A percentile compares a stretch with the other conserved stretches of the same genome.
Evolutionary conservation across 768 basidiomycete genomes (phyloP).

Genomic region (Amanita jacksonii): DNA sequence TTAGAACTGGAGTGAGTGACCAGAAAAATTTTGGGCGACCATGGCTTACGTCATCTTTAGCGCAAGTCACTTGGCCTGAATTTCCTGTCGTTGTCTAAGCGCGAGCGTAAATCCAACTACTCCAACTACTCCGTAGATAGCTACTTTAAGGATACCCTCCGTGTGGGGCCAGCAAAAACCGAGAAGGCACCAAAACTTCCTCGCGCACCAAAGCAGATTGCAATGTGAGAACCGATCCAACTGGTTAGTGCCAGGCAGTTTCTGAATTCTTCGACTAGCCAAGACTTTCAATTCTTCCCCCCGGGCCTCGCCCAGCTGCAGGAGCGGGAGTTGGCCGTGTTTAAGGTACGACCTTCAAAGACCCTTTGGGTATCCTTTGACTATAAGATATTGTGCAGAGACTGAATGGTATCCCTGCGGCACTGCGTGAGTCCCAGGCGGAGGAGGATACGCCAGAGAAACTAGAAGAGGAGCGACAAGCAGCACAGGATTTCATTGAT

Average conservation of each 20-base stretch:
- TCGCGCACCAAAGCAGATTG: constrained; percentile 80
- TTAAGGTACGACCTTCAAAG: constrained; percentile 42
- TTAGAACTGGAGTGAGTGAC: constrained; percentile 54
- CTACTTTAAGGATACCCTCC: constrained; percentile 90
- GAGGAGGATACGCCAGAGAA: constrained; percentile 76
- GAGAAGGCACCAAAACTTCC: constrained; percentile 81
- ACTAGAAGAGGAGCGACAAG: constrained; percentile 69
- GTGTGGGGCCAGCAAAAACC: constrained; percentile 64
- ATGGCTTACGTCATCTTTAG: constrained; percentile 20
- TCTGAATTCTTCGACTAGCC: constrained; percentile 32
- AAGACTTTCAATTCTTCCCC: constrained; percentile 97
- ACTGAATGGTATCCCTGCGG: constrained; percentile 56
- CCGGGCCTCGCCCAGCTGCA: constrained; percentile 71
- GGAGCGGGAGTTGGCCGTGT: constrained; percentile 76
- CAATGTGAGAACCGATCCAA: constrained; percentile 43
- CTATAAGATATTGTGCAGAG: constrained; percentile 28
- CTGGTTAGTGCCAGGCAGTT: constrained; percentile 5
- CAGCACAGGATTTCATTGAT: constrained; percentile 84
- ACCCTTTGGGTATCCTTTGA: not conserved
- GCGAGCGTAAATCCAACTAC: constrained; percentile 90
- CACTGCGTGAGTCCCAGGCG: constrained; percentile 53
- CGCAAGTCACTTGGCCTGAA: constrained; percentile 67
- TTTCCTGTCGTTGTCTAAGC: constrained; percentile 81
- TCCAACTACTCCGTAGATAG: constrained; percentile 90
- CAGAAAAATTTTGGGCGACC: not conserved